Evolutionary conservation across 805 yeast species (phyloP), one percentile per base, ranked within the genome.

Genomic region (Groenewaldozyma salmanticensis): DNA sequence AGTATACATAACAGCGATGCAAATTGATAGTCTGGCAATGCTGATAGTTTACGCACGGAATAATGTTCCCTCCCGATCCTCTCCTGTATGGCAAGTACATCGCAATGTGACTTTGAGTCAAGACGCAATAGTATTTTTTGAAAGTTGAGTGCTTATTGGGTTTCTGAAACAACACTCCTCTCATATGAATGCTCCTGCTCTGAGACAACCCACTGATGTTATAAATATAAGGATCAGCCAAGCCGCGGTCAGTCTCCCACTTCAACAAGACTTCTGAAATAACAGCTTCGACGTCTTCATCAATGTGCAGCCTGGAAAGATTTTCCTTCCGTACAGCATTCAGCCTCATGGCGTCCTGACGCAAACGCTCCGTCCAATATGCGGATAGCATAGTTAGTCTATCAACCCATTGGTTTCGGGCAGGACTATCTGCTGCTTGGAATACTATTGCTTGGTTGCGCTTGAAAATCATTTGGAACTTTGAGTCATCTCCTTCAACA

Each of bases 81-180:
- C 87, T 63, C 31, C 64, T 58, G 45, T 63, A 72, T 37, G 72
- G 62, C 9, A 72, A 61, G 57, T 70, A 88, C 2, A 86, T 55
- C 0, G 79, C 59, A 16, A 90, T 49, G 46, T 69, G 75, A 0
- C 90, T 88, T 1, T 92, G 87, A 35, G 82, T 71, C 13, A 86
- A 64, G 1, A 84, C 67, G 5, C 75, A 83, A 57, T 66, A 79
- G 50, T 62, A 75, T 44, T 72, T 74, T 35, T 60, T 62, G 60
- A 88, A 90, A 27, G 74, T 67, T 1, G 84, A 60, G 54, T 81
- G 87, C 54, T 77, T 83, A 43, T 72, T 75, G 2, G 75, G 68
- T 52, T 87, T 88, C 48, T 76, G 76, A 54, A 72, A 87, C 20
- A 90, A 56, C 24, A 66, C 59, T 0, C 96, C 96, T 44, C 76